Percentiles rank a stretch among this genome's conserved stretches.
phyloP scores from a whole-genome alignment of 108 stramenopile genomes.

The Conticribra weissflogii region DNA sequence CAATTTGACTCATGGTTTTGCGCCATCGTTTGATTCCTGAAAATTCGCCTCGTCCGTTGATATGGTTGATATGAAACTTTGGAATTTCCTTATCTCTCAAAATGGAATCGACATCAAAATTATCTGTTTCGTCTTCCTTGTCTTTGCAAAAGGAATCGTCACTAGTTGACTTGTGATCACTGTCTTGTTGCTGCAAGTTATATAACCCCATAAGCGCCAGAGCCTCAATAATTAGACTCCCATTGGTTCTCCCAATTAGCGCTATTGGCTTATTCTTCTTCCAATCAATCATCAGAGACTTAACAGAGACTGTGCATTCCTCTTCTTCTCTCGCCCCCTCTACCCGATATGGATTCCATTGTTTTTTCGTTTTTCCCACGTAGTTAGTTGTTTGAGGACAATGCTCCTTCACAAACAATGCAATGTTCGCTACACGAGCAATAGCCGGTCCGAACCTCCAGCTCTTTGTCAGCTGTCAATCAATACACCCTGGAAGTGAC shows the following conservation, averaged over 20 bases:
- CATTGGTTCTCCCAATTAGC: conserved; percentile 25
- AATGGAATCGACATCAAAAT: neutral
- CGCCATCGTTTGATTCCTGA: conserved; percentile 30
- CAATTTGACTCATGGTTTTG: conserved; percentile 13
- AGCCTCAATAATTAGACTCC: conserved; percentile 23
- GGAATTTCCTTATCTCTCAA: conserved; percentile 4
- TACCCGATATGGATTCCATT: conserved; percentile 39
- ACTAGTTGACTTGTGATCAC: neutral
- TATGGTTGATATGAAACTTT: conserved; percentile 43
- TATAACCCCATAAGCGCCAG: conserved; percentile 27
- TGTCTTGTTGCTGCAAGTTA: conserved; percentile 6
- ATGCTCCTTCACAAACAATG: conserved; percentile 40
- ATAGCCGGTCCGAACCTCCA: conserved; percentile 56
- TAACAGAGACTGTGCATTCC: conserved; percentile 11
- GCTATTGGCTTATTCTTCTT: conserved; percentile 20
- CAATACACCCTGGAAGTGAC: conserved; percentile 15
- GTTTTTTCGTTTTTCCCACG: neutral
- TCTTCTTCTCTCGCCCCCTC: conserved; percentile 31
- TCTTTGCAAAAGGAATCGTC: neutral
- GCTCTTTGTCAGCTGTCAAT: conserved; percentile 28
- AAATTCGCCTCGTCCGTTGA: conserved; percentile 36
- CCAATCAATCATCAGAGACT: conserved; percentile 15
- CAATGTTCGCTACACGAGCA: conserved; percentile 40
- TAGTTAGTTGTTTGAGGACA: conserved; percentile 36
- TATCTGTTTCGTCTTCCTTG: neutral